Percentiles rank a stretch among this genome's conserved stretches.
phyloP scores from a whole-genome alignment of 169 alveolate species.

The Eimeria maxima region DNA sequence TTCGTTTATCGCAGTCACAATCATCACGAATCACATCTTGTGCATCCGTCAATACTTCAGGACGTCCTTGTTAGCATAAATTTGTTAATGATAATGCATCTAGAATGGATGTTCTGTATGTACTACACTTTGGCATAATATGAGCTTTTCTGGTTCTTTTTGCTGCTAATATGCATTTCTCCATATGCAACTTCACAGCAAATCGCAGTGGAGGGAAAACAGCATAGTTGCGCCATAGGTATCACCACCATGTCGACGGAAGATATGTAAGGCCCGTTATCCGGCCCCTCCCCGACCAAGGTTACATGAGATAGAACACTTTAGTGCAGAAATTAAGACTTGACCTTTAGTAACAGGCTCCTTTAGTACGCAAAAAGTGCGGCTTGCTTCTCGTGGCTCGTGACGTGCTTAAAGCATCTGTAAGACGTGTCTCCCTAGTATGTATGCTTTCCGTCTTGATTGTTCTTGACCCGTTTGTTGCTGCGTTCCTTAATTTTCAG shows the following conservation, averaged over 20 bases:
- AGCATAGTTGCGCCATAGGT: conserved; percentile 98
- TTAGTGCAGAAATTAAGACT: no score
- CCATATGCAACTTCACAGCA: conserved; percentile 85
- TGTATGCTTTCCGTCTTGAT: not conserved
- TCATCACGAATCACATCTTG: not conserved
- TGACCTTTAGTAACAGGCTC: not conserved
- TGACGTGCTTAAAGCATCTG: not conserved
- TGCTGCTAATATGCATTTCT: not conserved
- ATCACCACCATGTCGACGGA: conserved; percentile 96
- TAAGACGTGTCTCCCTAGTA: not conserved
- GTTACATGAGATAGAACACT: no score
- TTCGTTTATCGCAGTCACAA: not conserved
- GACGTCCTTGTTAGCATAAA: not conserved
- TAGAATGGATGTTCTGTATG: not conserved
- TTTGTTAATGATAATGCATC: not conserved
- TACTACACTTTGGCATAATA: not conserved
- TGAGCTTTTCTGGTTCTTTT: not conserved
- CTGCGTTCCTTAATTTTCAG: conserved; percentile 71
- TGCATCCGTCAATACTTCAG: not conserved
- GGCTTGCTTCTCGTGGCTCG: not conserved
- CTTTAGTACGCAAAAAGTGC: not conserved
- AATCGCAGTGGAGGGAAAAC: conserved; percentile 96
- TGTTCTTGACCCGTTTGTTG: not conserved
- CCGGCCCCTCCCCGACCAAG: not conserved
- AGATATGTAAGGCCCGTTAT: conserved; percentile 90